A percentile compares a stretch with the other conserved stretches of the same genome.
phyloP scores from a whole-genome alignment of 345 rosid species.

The Brassica juncea region DNA sequence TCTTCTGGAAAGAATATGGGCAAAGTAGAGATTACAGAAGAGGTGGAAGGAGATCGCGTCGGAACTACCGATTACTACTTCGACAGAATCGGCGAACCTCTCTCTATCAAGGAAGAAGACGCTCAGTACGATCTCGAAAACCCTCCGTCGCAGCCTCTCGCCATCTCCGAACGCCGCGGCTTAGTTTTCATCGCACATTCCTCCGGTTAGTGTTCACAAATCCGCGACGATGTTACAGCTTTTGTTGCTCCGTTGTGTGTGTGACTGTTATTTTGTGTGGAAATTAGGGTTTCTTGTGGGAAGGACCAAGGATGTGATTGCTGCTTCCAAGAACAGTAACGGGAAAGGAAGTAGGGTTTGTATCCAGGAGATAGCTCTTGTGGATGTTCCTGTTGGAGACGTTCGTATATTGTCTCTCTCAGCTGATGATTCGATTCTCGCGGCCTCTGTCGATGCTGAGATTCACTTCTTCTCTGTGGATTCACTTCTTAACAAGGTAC shows the following conservation, averaged over 20 bases:
- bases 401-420: slow-evolving; percentile 67
- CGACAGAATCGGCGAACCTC: slow-evolving; percentile 63
- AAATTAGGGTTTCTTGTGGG: slow-evolving; percentile 78
- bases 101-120: slow-evolving; percentile 46
- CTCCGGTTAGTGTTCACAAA: slow-evolving; percentile 47
- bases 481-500: slow-evolving; percentile 66
- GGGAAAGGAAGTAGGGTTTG: slow-evolving; percentile 43
- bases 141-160: slow-evolving; percentile 78
- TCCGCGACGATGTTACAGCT: not conserved
- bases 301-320: slow-evolving; percentile 69
- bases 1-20: slow-evolving; percentile 34
- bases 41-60: slow-evolving; percentile 61
- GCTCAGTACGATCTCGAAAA: slow-evolving; percentile 47
- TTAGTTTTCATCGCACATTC: slow-evolving; percentile 72
- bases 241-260: not conserved
- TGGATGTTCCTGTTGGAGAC: slow-evolving; percentile 58
- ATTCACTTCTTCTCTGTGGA: slow-evolving; percentile 62
- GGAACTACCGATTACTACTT: slow-evolving; percentile 67
- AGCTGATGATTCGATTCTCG: slow-evolving; percentile 62
- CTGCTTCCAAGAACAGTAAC: slow-evolving; percentile 55
- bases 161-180: slow-evolving; percentile 50
- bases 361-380: slow-evolving; percentile 59
- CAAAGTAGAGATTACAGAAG: slow-evolving; percentile 48
- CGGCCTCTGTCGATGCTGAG: slow-evolving; percentile 52
- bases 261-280: slow-evolving; percentile 14